phyloP scores from a whole-genome alignment of 73 alveolate species.

The Stentor coeruleus region DNA sequence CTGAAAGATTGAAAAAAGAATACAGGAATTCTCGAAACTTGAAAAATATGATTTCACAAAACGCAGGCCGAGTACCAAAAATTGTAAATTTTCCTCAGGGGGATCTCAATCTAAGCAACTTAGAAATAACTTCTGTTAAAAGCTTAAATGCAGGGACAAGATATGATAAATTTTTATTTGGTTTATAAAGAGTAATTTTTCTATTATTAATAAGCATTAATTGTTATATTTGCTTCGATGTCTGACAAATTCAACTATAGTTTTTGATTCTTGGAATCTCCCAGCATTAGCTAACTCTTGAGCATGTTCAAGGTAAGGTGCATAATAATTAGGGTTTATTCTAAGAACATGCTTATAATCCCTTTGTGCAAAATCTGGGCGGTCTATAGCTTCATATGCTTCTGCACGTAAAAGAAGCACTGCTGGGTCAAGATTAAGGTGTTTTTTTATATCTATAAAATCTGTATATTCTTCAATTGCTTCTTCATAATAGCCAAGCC shows the following conservation, averaged over 20 bases:
- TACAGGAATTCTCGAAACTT: background rate
- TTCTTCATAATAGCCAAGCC: background rate
- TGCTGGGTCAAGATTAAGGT: constrained; percentile 13
- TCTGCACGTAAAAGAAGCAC: background rate
- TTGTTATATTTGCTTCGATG: too few species aligned
- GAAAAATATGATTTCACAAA: background rate
- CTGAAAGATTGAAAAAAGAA: background rate
- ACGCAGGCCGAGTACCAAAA: background rate
- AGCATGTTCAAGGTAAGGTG: constrained; percentile 10
- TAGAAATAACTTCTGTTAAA: too few species aligned
- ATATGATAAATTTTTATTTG: too few species aligned
- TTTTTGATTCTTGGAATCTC: background rate
- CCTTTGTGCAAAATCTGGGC: background rate
- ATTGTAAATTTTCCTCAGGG: background rate
- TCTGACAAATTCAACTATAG: constrained; percentile 1
- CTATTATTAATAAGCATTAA: too few species aligned
- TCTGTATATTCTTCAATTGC: background rate
- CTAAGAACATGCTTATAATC: background rate
- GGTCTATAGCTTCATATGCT: background rate
- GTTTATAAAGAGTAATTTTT: too few species aligned
- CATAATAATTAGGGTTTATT: constrained; percentile 3
- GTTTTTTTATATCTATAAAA: background rate
- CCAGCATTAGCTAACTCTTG: background rate
- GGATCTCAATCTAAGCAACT: too few species aligned
- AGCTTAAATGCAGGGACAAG: too few species aligned